These are phyloP conservation scores for Litchi chinensis DNA, from an alignment of 345 rosid genomes.

Conservation along the genomic window DNA sequence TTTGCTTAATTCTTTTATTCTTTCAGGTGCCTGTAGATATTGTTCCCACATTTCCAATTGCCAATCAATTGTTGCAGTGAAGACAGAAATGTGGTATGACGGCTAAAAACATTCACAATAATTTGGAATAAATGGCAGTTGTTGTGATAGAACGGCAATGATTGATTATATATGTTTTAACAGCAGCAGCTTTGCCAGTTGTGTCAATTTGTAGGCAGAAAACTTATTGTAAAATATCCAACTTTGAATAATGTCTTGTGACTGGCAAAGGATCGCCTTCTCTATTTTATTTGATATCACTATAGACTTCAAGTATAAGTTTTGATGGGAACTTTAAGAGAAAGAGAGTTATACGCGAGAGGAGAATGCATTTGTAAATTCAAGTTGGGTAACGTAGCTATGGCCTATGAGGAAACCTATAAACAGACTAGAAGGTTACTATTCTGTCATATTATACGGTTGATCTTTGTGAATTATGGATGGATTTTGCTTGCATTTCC, in stretches of 20 bases:
- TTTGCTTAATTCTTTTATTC: background rate
- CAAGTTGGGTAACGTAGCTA: too few species aligned
- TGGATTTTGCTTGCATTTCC: too few species aligned
- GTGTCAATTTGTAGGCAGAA: background rate
- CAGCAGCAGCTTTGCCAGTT: background rate
- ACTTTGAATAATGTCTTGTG: background rate
- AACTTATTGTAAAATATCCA: background rate
- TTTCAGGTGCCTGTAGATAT: slow-evolving; percentile 85
- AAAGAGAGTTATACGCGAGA: too few species aligned
- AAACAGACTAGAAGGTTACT: too few species aligned
- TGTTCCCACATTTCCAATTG: slow-evolving; percentile 65
- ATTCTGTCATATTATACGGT: too few species aligned
- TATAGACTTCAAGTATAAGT: too few species aligned
- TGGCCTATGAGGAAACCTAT: too few species aligned
- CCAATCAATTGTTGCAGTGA: slow-evolving; percentile 37
- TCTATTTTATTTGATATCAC: background rate
- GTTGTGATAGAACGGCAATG: background rate
- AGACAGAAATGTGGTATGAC: slow-evolving; percentile 5
- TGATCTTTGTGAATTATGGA: too few species aligned
- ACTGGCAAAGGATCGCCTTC: background rate
- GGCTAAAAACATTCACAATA: background rate
- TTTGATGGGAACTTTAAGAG: too few species aligned
- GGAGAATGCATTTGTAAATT: too few species aligned
- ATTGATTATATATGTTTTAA: background rate
- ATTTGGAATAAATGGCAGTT: background rate